A percentile compares a stretch with the other conserved stretches of the same genome.
Evolutionary conservation across 2,329 filamentous ascomycete genomes (phyloP).

Genomic region (Trichoderma lentiforme): DNA sequence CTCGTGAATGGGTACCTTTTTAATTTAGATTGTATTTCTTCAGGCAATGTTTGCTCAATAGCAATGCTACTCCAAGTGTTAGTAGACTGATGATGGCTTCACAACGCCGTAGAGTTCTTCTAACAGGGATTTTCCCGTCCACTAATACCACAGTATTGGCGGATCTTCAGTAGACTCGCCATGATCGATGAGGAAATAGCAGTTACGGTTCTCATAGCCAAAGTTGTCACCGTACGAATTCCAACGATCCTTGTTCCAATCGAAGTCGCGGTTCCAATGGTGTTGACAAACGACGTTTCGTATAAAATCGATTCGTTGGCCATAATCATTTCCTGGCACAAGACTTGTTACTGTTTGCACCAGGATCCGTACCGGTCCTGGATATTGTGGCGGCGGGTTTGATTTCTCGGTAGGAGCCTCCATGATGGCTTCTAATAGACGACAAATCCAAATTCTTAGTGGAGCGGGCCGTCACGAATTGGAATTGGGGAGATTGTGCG

Average conservation of each 20-base stretch:
- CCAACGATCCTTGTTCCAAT: not conserved
- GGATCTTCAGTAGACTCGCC: not conserved
- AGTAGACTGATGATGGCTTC: not conserved
- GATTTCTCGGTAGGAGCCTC: fast-evolving
- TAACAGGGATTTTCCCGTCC: not conserved
- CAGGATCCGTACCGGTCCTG: not conserved
- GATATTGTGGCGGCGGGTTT: not conserved
- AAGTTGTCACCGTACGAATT: not conserved
- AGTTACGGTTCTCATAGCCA: not conserved
- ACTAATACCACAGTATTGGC: not conserved
- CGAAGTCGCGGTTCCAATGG: not conserved
- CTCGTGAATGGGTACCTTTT: not conserved
- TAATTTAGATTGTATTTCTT: not conserved
- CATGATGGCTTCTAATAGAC: not conserved
- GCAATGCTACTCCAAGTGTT: not conserved
- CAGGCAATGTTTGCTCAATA: fast-evolving
- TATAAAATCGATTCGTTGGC: not conserved
- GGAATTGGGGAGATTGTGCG: no score
- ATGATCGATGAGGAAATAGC: not conserved
- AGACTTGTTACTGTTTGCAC: not conserved
- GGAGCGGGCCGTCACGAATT: not conserved
- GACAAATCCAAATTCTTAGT: not conserved
- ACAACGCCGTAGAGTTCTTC: not conserved
- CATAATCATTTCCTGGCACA: not conserved
- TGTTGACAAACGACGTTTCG: not conserved